Conservation (phyloP, 2,329 filamentous ascomycete species). For the Hymenoscyphus salicellus region DNA sequence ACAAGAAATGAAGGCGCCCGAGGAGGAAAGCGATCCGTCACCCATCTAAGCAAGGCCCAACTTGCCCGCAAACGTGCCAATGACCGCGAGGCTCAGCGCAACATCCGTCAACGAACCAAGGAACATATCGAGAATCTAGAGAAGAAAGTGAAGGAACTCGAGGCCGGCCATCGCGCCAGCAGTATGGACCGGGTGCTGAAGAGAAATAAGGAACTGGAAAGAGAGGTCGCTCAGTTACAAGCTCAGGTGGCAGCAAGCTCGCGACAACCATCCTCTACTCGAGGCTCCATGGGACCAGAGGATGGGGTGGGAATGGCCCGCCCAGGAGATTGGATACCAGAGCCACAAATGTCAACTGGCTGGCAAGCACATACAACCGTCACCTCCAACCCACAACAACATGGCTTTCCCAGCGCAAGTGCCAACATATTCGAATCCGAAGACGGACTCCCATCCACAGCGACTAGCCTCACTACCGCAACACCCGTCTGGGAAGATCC, state of each 20-base stretch:
- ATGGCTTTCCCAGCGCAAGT: conserved; percentile 17
- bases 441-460: background rate
- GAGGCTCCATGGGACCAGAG: conserved; percentile 21
- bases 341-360: conserved; percentile 10
- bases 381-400: conserved; percentile 15
- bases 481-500: conserved; percentile 30
- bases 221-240: conserved; percentile 30
- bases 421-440: background rate
- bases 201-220: conserved; percentile 33
- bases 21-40: conserved; percentile 70
- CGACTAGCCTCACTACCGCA: conserved; percentile 9
- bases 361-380: conserved; percentile 20
- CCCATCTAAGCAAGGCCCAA: conserved; percentile 83
- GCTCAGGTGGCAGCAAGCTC: conserved; percentile 26
- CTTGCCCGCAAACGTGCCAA: conserved; percentile 86
- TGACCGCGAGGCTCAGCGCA: conserved; percentile 85
- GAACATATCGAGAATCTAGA: conserved; percentile 61
- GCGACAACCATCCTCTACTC: conserved; percentile 1
- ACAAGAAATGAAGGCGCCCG: conserved; percentile 25
- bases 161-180: conserved; percentile 25
- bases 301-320: conserved; percentile 28
- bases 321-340: conserved; percentile 30
- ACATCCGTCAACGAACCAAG: conserved; percentile 82
- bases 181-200: conserved; percentile 45
- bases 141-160: conserved; percentile 33